Evolutionary conservation across 352 stramenopile genomes (phyloP).

Genomic region (Pythium pyrilobum): DNA sequence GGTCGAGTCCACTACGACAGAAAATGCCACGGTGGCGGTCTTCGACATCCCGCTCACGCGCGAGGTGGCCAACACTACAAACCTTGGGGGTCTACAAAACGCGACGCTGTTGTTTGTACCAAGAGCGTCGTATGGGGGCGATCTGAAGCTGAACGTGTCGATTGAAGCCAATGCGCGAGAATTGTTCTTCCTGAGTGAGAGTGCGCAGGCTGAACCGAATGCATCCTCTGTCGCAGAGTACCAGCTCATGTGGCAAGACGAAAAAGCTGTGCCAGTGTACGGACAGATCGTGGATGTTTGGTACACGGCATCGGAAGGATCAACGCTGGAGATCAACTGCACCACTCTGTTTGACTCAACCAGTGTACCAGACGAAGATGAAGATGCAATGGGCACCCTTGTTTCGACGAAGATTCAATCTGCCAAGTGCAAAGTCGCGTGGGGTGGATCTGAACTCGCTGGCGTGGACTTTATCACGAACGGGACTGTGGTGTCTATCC

Average conservation of each 20-base stretch:
- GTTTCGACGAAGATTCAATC: background rate
- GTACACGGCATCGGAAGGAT: background rate
- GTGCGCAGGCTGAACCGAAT: background rate
- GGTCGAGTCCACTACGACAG: background rate
- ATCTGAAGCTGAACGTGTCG: background rate
- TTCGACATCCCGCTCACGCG: background rate
- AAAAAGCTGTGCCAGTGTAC: background rate
- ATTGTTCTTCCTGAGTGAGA: slow-evolving; percentile 8
- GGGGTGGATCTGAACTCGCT: background rate
- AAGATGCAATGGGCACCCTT: too few relatives aligned
- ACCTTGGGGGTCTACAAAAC: background rate
- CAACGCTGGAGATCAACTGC: background rate
- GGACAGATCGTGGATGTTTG: slow-evolving; percentile 3
- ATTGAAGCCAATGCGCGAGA: slow-evolving; percentile 6
- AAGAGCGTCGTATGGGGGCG: background rate
- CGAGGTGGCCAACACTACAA: background rate
- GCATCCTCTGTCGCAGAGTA: background rate
- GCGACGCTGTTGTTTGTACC: slow-evolving; percentile 8
- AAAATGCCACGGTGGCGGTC: background rate
- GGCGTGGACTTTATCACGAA: background rate
- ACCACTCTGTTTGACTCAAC: background rate
- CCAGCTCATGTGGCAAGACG: background rate
- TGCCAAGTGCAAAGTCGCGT: slow-evolving; percentile 4
- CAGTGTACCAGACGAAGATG: background rate
- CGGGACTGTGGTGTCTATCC: background rate